These are phyloP conservation scores for Dryas octopetala DNA, from an alignment of 306 rosid genomes.

Conservation along the genomic window DNA sequence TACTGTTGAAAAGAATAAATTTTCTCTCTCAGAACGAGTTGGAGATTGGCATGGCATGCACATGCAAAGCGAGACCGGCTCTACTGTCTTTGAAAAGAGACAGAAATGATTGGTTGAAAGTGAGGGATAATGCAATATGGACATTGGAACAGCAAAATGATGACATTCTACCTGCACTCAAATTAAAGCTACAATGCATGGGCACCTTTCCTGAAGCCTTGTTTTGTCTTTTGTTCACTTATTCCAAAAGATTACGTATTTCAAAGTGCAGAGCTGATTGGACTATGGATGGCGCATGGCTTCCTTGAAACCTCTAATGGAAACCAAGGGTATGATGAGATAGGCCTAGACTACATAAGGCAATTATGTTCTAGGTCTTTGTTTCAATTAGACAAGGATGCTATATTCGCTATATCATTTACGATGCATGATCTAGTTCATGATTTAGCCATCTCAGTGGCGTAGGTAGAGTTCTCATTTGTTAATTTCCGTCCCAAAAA, in stretches of 20 bases:
- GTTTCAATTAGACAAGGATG: not conserved
- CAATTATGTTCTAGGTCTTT: conserved; percentile 23
- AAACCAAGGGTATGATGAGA: no score
- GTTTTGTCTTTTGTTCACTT: conserved; percentile 15
- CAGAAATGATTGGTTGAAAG: not conserved
- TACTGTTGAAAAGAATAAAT: not conserved
- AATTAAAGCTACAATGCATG: conserved; percentile 14
- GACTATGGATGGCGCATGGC: no score
- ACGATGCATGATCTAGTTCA: no score
- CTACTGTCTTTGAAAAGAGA: not conserved
- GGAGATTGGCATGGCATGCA: not conserved
- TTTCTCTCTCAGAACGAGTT: not conserved
- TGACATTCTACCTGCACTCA: not conserved
- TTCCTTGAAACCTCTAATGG: no score
- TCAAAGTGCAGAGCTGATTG: no score
- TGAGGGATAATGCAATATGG: conserved; percentile 8
- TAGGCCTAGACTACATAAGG: not conserved
- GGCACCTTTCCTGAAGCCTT: conserved; percentile 22
- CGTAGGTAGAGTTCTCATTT: not conserved
- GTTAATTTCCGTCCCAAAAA: not conserved
- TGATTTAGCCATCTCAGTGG: no score
- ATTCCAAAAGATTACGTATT: not conserved
- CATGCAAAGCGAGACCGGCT: not conserved
- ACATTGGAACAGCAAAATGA: not conserved
- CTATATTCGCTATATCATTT: no score